Evolutionary conservation across 2,329 filamentous ascomycete species (phyloP), one percentile per base, ranked within the genome.

Genomic region (Microdochium bolleyi): DNA sequence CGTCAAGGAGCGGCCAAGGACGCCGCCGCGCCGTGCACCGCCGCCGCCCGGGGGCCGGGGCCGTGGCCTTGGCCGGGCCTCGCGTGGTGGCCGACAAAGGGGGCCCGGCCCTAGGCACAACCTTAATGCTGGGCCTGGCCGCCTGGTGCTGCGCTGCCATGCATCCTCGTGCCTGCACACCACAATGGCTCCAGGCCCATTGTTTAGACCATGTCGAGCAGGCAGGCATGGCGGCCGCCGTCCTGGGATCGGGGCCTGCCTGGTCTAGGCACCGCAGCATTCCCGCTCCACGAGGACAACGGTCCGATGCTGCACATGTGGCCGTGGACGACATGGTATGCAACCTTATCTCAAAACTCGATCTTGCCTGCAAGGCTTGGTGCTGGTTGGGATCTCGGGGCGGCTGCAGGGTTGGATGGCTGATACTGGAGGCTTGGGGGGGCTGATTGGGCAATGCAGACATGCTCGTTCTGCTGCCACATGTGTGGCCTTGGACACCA

Each of bases 151-250:
- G n/a, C n/a, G n/a, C n/a, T n/a, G n/a, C n/a, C n/a, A n/a, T n/a
- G n/a, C n/a, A n/a, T n/a, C n/a, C 27, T 11, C 16, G 14, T 13
- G 55, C 57, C 14, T 61, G 62, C 34, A 49, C 62, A 5, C 60
- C 62, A 0, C 56, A 58, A 21, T 53, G 53, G 5, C 27, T 11
- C 11, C 27, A 5, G 27, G 5, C 27, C 27, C 27, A 30, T 30
- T 30, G 27, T 30, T 30, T 30, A 30, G 27, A 30, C 27, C 27
- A 30, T 30, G 27, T 30, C 27, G n/a, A n/a, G n/a, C 27, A 5
- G 5, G 27, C 27, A 30, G 27, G 27, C 27, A 30, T 30, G 27
- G 27, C 27, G 27, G 27, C 27, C 5, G 27, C 27, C 27, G 11
- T 30, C 27, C 27, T 30, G 27, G 27, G 27, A 11, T 30, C 27